A percentile compares a stretch with the other conserved stretches of the same genome.
Evolutionary conservation across 202 grass and related monocot species (phyloP).

Genomic region (Zizania palustris): DNA sequence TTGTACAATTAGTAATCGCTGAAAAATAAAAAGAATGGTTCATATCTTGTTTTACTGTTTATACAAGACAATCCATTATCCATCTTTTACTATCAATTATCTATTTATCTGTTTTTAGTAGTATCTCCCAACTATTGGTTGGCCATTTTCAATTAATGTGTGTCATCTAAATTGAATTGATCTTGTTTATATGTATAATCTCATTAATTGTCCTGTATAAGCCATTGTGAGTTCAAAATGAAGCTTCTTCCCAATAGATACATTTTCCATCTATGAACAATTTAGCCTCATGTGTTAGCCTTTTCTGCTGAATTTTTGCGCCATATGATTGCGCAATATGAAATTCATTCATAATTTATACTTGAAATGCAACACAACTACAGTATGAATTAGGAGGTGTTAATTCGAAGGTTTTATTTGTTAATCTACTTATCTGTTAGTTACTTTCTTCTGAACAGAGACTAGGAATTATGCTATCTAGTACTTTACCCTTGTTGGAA

Average conservation of each 20-base stretch:
- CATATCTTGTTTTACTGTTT: not conserved
- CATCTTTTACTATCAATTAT: not conserved
- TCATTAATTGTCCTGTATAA: not conserved
- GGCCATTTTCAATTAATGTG: not conserved
- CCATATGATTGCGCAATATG: not conserved
- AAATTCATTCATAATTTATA: not conserved
- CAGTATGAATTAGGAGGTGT: constrained; percentile 2
- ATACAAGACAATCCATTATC: not conserved
- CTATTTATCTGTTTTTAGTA: not conserved
- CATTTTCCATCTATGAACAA: not conserved
- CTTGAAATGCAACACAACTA: not conserved
- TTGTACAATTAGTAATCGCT: not conserved
- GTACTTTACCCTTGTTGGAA: not conserved
- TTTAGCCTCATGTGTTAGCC: not conserved
- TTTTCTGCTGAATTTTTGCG: constrained; percentile 3
- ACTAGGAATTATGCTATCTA: not conserved
- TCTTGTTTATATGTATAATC: not conserved
- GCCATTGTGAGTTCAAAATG: not conserved
- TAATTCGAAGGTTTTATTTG: not conserved
- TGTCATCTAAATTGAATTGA: not conserved
- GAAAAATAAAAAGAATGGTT: not conserved
- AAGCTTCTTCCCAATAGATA: not conserved
- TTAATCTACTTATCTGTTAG: not conserved
- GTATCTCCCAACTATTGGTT: not conserved
- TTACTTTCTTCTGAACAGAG: not conserved